phyloP scores from a whole-genome alignment of 352 stramenopile genomes.

The Globisporangium nagaii region DNA sequence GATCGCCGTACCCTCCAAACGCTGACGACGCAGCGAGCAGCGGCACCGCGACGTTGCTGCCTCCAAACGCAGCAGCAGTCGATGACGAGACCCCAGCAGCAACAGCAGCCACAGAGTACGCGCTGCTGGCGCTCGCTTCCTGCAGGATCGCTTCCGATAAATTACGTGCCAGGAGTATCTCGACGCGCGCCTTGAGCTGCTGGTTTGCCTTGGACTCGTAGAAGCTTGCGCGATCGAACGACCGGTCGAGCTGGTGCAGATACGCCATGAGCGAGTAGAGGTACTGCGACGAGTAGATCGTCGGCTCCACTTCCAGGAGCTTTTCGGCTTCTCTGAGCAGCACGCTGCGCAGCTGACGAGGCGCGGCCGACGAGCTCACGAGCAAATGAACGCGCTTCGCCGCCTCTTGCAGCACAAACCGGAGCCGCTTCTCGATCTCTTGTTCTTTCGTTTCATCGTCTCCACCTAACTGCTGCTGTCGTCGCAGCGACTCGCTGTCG shows the following conservation, averaged over 20 bases:
- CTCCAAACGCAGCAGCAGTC: neutral
- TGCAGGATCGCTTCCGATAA: conserved; percentile 53
- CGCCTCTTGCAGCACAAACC: conserved; percentile 63
- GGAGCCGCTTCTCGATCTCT: conserved; percentile 32
- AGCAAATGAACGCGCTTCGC: conserved; percentile 50
- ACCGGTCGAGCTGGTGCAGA: conserved; percentile 53
- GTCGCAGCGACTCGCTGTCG: conserved; percentile 47
- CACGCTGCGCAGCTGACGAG: conserved; percentile 32
- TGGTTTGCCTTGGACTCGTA: conserved; percentile 30
- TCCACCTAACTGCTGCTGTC: conserved; percentile 17
- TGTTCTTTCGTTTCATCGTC: conserved; percentile 18
- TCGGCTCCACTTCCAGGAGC: conserved; percentile 40
- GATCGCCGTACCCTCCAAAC: conserved; percentile 22
- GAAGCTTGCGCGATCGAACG: conserved; percentile 55
- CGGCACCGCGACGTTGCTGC: neutral
- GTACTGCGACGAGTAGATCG: conserved; percentile 44
- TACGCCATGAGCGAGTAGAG: conserved; percentile 63
- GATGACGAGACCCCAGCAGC: too few species aligned
- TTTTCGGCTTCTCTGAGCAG: conserved; percentile 45
- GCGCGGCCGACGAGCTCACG: conserved; percentile 34
- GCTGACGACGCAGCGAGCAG: conserved; percentile 14
- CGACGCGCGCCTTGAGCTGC: conserved; percentile 45
- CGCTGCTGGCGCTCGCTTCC: conserved; percentile 10
- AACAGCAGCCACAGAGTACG: neutral
- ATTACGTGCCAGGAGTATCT: conserved; percentile 50